Percentiles rank a stretch among this genome's conserved stretches.
These are phyloP conservation scores for Hypoxylon sp. DNA, from an alignment of 2,329 filamentous ascomycete genomes.

Conservation along the genomic window DNA sequence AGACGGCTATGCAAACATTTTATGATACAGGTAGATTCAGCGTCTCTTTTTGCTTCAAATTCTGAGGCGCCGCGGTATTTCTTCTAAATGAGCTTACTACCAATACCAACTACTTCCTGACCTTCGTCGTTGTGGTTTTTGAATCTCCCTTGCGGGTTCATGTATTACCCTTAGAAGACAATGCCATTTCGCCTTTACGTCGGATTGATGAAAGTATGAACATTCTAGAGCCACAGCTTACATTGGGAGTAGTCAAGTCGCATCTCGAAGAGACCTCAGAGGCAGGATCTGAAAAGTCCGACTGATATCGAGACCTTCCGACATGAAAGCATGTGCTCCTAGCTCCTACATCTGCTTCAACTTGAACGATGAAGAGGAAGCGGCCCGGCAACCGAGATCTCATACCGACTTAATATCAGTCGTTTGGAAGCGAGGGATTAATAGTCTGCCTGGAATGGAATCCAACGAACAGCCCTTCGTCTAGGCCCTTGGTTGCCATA, in stretches of 20 bases:
- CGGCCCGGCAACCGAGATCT: conserved; percentile 8
- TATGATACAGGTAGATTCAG: conserved; percentile 32
- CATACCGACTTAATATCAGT: conserved; percentile 10
- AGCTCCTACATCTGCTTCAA: not conserved
- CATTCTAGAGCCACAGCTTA: too few relatives aligned
- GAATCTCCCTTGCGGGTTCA: too few relatives aligned
- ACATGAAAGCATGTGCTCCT: not conserved
- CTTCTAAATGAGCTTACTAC: not conserved
- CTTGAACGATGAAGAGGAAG: not conserved
- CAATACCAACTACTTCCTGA: not conserved
- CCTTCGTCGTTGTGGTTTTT: too few relatives aligned
- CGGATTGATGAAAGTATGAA: too few relatives aligned
- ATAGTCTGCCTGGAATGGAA: conserved; percentile 16
- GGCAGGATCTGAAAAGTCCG: not conserved
- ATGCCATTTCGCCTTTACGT: too few relatives aligned
- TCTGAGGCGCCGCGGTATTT: conserved; percentile 6
- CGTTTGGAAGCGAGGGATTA: not conserved
- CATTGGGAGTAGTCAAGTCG: too few relatives aligned
- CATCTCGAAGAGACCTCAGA: too few relatives aligned
- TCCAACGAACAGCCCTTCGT: conserved; percentile 17
- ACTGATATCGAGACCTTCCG: not conserved
- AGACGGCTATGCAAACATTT: conserved; percentile 10
- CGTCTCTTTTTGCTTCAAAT: conserved; percentile 6
- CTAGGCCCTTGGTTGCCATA: conserved; percentile 25
- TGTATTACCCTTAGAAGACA: too few relatives aligned